A percentile compares a stretch with the other conserved stretches of the same genome.
These are phyloP conservation scores for Ogataea saltuana DNA, from an alignment of 805 yeast genomes.

Conservation along the genomic window DNA sequence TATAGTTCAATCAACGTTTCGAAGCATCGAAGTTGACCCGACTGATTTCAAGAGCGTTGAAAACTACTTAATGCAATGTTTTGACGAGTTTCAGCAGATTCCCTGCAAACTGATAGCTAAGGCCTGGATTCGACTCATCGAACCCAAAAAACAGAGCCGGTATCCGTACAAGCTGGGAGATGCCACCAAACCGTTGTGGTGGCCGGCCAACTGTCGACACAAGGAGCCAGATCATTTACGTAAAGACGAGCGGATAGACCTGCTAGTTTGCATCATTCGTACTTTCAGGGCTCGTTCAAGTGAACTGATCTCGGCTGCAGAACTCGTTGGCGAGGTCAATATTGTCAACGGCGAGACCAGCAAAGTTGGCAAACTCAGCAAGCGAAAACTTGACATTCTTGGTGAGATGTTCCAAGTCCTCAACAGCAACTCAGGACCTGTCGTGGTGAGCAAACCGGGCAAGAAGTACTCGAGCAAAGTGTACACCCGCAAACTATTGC, in stretches of 20 bases:
- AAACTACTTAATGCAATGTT: conserved; percentile 31
- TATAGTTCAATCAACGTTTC: conserved; percentile 17
- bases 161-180: conserved; percentile 62
- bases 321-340: conserved; percentile 26
- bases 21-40: conserved; percentile 20
- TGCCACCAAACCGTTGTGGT: conserved; percentile 60
- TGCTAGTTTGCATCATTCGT: conserved; percentile 45
- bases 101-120: conserved; percentile 65
- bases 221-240: conserved; percentile 73
- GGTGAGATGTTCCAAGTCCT: conserved; percentile 29
- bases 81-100: conserved; percentile 47
- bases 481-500: conserved; percentile 22
- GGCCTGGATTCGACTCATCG: conserved; percentile 63
- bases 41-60: conserved; percentile 23
- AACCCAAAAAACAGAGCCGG: conserved; percentile 64
- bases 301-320: conserved; percentile 28
- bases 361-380: conserved; percentile 23
- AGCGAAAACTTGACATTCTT: conserved; percentile 25
- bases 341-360: conserved; percentile 17
- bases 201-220: conserved; percentile 64
- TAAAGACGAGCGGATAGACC: conserved; percentile 53
- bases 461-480: conserved; percentile 32
- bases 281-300: conserved; percentile 24
- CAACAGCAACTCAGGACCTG: conserved; percentile 13
- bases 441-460: conserved; percentile 34